Base-by-base conservation (phyloP, 1,284 basidiomycete genomes). In the Pterulicium gracile region DNA sequence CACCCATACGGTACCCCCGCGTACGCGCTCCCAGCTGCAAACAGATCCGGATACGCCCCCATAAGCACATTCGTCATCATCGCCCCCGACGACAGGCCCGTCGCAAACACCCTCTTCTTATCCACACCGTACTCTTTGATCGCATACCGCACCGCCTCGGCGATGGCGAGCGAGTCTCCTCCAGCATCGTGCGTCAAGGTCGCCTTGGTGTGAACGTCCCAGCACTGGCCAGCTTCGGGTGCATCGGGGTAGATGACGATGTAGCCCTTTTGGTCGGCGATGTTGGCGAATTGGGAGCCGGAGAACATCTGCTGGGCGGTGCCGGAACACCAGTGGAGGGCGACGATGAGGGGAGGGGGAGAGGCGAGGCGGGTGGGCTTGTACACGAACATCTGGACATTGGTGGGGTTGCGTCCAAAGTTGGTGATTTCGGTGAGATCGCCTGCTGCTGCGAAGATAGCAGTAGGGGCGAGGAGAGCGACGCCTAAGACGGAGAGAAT, bases 41-140 rank as follows among this genome's bases (percentile, higher is more conserved):
- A 74, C 44, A 79, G 53, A 46, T 78, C 71, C 3, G 76, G 75
- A 58, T 79, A 79, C 4, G 72, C 68, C 34, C 72, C 75, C 42
- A 61, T 58, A 15, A 76, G 62, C 19, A 77, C 75, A 54, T 70
- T 73, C 44, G 75, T 76, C 75, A 78, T 77, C 75, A 79, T 78
- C 4, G 73, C 75, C 45, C 75, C 75, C 5, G 73, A 76, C 4
- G 70, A 73, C 1, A 66, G 66, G 17, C 75, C 75, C 42, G 70
- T 73, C 24, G 64, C 67, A 55, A 69, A 77, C 45, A 76, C 73
- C 32, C 62, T 60, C 40, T 50, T 55, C 1, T 68, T 35, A 52
- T 75, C 68, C 42, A 73, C 72, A 32, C 66, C 66, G 51, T 63
- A 74, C 55, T 64, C 73, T 19, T 58, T 39, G 46, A 77, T 73